A percentile compares a stretch with the other conserved stretches of the same genome.
Conservation (phyloP, 768 basidiomycete species). For the Kwoniella sp. region DNA sequence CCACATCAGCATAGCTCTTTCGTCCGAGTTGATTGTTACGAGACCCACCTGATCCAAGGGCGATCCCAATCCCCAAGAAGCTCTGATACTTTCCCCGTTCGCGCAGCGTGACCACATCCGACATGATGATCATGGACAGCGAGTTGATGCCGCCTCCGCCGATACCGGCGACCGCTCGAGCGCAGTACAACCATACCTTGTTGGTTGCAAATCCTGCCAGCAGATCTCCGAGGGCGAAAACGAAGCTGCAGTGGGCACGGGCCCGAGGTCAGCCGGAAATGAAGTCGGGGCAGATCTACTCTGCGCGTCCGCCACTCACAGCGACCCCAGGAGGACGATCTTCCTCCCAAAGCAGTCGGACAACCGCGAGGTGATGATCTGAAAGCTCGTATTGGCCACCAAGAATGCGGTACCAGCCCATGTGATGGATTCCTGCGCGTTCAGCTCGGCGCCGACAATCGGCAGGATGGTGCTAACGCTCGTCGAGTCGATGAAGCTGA, state of each 20-base stretch:
- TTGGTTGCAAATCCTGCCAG: conserved; percentile 39
- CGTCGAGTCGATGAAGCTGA: conserved; percentile 39
- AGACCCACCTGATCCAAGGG: conserved; percentile 13
- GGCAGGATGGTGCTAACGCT: conserved; percentile 34
- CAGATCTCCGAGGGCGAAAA: conserved; percentile 41
- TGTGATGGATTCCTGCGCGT: conserved; percentile 30
- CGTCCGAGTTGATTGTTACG: not conserved
- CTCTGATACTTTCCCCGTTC: conserved; percentile 25
- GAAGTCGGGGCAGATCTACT: not conserved
- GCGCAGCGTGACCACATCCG: conserved; percentile 26
- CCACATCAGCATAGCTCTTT: not conserved
- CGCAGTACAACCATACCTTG: conserved; percentile 31
- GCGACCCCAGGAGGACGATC: conserved; percentile 25
- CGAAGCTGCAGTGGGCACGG: not conserved
- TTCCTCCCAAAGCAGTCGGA: conserved; percentile 40
- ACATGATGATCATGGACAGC: conserved; percentile 32
- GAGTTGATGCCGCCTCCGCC: conserved; percentile 31
- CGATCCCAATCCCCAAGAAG: conserved; percentile 17
- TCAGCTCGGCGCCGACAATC: conserved; percentile 31
- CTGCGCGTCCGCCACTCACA: conserved; percentile 9
- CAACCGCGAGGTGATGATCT: conserved; percentile 33
- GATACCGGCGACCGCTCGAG: conserved; percentile 24
- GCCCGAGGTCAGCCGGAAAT: too few species aligned
- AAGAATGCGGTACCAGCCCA: conserved; percentile 46
- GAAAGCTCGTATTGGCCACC: conserved; percentile 40